Evolutionary conservation across 202 grass and related monocot genomes (phyloP).

Genomic region (Zizania palustris): DNA sequence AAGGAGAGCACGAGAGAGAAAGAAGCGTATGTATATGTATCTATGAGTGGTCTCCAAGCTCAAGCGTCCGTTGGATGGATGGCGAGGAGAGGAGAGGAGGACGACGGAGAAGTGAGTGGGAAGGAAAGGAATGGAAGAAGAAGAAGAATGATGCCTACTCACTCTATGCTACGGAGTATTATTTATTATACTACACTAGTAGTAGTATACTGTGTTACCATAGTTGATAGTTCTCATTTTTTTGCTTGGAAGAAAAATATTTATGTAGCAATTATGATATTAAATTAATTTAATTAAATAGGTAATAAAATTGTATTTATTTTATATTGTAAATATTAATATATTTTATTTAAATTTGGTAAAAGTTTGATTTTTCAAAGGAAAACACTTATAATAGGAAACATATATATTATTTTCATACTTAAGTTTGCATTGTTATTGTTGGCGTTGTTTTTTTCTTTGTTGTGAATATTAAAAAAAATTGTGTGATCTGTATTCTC

Average conservation of each 20-base stretch:
- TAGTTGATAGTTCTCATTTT: no score
- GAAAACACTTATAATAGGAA: no score
- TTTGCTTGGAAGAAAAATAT: no score
- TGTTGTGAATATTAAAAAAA: background rate
- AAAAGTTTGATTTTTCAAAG: no score
- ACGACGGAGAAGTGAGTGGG: slow-evolving; percentile 37
- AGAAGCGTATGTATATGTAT: background rate
- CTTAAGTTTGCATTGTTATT: background rate
- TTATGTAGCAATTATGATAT: no score
- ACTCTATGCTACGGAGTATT: background rate
- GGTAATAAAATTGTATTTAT: no score
- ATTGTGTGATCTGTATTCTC: slow-evolving; percentile 18
- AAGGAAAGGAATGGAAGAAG: slow-evolving; percentile 41
- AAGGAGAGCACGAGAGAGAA: background rate
- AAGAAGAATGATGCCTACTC: slow-evolving; percentile 4
- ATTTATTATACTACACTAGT: no score
- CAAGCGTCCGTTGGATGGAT: background rate
- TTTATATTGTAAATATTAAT: no score
- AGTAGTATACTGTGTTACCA: background rate
- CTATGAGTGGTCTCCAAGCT: background rate
- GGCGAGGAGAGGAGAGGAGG: background rate
- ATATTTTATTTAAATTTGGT: no score
- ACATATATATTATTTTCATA: background rate
- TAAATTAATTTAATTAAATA: no score
- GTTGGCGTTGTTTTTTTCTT: background rate